Evolutionary conservation across 352 stramenopile genomes (phyloP), one percentile per base, ranked within the genome.

Genomic region (Hyphochytrium catenoides): DNA sequence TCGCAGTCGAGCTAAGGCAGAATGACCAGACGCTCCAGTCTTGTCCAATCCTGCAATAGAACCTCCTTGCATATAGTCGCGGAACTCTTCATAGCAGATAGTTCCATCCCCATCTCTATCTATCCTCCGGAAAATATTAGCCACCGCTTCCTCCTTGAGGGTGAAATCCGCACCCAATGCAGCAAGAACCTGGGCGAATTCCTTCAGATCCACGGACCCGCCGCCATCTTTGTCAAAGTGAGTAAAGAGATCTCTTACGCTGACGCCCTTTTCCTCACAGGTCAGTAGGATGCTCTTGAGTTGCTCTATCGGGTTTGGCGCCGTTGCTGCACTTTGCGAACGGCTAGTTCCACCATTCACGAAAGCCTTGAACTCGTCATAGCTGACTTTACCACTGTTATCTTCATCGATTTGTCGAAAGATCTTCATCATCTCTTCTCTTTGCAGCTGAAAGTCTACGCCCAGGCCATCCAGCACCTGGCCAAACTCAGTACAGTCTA

Each of bases 151-250:
- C 1, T 55, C 35, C 3, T 38, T 9, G 33, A 43, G 23, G 14
- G 11, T 17, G 8, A 29, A 30, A 7, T 49, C 35, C 24, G 81
- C 41, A 0, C 52, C 59, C 4, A 61, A 26, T n/a, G 56, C 43
- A 1, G 15, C n/a, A 8, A 62, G 29, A 8, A 41, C 52, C 16
- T 36, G 6, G 7, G 34, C 27, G 16, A 78, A 45, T 7, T 50
- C 47, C 14, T 20, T 12, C 20, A 21, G 8, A 12, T 45, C 21
- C 17, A 61, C 41, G 8, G 38, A 29, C 7, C 52, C 50, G 26
- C 58, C 69, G 3, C 51, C 46, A 43, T 87, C 62, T 34, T 74
- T 79, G 46, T 87, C 72, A 43, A 87, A 87, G 31, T 87, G 71
- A 0, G 31, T 26, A 32, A 81, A 81, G 36, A 63, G 75, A n/a